Percentiles rank a stretch among this genome's conserved stretches.
Conservation (phyloP, 164 flowering plant genomes). For the Vitis rupestris region DNA sequence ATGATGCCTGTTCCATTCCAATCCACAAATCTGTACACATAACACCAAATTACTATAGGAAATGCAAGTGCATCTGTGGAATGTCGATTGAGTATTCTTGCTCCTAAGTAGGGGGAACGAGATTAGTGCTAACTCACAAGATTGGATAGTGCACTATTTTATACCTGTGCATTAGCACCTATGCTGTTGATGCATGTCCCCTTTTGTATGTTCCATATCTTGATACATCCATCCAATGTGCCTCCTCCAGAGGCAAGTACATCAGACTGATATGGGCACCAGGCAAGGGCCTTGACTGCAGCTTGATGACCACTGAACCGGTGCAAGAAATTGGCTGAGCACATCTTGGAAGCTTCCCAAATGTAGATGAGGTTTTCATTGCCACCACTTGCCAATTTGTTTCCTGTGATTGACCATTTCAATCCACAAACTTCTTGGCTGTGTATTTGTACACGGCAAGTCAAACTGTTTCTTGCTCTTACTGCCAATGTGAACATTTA, state of each 20-base stretch:
- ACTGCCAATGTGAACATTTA: constrained; percentile 19
- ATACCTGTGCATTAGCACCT: constrained; percentile 50
- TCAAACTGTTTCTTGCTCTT: constrained; percentile 27
- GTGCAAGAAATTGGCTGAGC: constrained; percentile 31
- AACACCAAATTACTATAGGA: neutral
- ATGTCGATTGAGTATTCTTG: neutral
- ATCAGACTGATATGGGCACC: constrained; percentile 51
- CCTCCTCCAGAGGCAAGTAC: constrained; percentile 62
- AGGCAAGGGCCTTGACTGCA: constrained; percentile 64
- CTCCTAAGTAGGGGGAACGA: neutral
- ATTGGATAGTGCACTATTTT: neutral
- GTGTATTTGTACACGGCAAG: constrained; percentile 25
- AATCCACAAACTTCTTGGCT: constrained; percentile 39
- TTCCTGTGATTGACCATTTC: constrained; percentile 41
- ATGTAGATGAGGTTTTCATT: constrained; percentile 40
- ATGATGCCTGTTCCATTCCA: constrained; percentile 60
- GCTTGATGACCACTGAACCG: constrained; percentile 34
- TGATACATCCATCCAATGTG: constrained; percentile 43
- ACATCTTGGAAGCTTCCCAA: constrained; percentile 48
- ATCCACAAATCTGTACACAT: constrained; percentile 41
- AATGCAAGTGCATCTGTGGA: neutral
- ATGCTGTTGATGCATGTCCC: constrained; percentile 42
- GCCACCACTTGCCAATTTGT: constrained; percentile 46
- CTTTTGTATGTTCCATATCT: constrained; percentile 46
- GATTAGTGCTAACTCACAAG: neutral